Evolutionary conservation across 768 basidiomycete species (phyloP).

Genomic region (Rhizopogon vinicolor): DNA sequence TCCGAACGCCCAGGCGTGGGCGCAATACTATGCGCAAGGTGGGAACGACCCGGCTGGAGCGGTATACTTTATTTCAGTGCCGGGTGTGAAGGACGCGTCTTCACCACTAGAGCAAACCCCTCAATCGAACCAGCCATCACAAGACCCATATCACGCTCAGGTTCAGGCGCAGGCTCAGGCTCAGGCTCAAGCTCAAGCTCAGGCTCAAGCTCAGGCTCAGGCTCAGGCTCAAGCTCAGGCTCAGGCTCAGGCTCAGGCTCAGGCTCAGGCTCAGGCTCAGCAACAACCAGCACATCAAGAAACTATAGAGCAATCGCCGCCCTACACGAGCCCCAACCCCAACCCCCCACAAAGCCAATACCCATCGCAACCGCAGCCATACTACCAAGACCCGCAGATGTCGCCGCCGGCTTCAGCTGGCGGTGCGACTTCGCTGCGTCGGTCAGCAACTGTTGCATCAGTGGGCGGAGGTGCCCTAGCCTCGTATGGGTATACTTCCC

Average conservation of each 20-base stretch:
- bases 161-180: background rate
- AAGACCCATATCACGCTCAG: slow-evolving; percentile 2
- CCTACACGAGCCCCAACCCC: slow-evolving; percentile 6
- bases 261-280: slow-evolving; percentile 6
- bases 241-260: too few species aligned
- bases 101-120: slow-evolving; percentile 10
- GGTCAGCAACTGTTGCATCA: background rate
- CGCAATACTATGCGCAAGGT: slow-evolving; percentile 78
- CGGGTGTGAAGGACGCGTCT: slow-evolving; percentile 56
- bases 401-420: background rate
- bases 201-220: too few species aligned
- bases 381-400: slow-evolving; percentile 9
- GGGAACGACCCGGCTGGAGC: slow-evolving; percentile 69
- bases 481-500: slow-evolving; percentile 14
- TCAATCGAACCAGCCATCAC: slow-evolving; percentile 3
- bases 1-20: slow-evolving; percentile 83
- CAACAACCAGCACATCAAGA: slow-evolving; percentile 12
- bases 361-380: slow-evolving; percentile 7
- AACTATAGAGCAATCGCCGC: slow-evolving; percentile 8
- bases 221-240: too few species aligned
- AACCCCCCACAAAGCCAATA: slow-evolving; percentile 14
- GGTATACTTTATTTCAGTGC: slow-evolving; percentile 78
- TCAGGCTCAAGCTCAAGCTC: slow-evolving; percentile 5
- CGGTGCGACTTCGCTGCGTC: background rate
- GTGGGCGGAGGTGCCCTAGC: background rate